Conservation (phyloP, 805 yeast species). For the Candida piceae region DNA sequence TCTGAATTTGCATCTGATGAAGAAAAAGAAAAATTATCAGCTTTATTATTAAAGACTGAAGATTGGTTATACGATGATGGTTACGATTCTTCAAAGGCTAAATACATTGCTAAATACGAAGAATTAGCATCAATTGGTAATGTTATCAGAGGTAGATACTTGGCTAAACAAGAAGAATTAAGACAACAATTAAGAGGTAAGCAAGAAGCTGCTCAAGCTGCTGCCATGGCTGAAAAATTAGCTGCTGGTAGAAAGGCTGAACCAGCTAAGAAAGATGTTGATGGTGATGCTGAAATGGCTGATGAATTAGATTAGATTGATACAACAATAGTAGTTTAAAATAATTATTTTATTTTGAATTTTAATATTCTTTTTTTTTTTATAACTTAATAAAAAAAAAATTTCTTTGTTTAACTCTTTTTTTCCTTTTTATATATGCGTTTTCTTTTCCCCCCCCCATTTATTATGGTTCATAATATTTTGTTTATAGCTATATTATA, state of each 20-base stretch:
- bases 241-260: slow-evolving; percentile 68
- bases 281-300: slow-evolving; percentile 34
- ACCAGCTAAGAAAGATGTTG: slow-evolving; percentile 33
- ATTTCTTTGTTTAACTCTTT: too few species aligned
- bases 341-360: too few species aligned
- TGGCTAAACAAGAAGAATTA: slow-evolving; percentile 92
- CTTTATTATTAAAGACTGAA: slow-evolving; percentile 78
- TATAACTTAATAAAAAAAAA: too few species aligned
- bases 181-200: slow-evolving; percentile 82
- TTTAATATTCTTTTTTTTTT: too few species aligned
- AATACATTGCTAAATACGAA: slow-evolving; percentile 95
- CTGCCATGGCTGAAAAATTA: slow-evolving; percentile 76
- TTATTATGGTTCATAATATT: too few species aligned
- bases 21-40: slow-evolving; percentile 77
- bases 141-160: slow-evolving; percentile 91
- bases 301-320: slow-evolving; percentile 18
- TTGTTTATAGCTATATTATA: too few species aligned
- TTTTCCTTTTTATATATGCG: too few species aligned
- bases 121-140: slow-evolving; percentile 94
- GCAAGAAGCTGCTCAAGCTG: slow-evolving; percentile 81
- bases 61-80: slow-evolving; percentile 99
- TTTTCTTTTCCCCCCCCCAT: too few species aligned
- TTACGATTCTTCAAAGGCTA: slow-evolving; percentile 92
- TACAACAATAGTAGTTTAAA: neutral
- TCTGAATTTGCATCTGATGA: slow-evolving; percentile 82